Evolutionary conservation across 108 stramenopile species (phyloP).

Genomic region (Discostella stelligeroides): DNA sequence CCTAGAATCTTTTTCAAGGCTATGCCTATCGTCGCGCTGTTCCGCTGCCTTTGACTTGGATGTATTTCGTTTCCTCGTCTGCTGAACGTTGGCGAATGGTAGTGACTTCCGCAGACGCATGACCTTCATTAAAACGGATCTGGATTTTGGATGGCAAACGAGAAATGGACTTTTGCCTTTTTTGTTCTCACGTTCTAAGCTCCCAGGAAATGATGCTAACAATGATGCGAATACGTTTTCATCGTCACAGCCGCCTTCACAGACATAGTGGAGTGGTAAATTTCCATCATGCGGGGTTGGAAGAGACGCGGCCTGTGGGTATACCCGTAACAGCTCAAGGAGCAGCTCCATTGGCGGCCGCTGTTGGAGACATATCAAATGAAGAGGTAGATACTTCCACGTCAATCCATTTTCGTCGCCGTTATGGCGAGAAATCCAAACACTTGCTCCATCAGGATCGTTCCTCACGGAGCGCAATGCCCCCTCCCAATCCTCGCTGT

Average conservation of each 20-base stretch:
- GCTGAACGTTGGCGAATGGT: constrained; percentile 4
- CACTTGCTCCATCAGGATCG: constrained; percentile 38
- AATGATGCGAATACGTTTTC: constrained; percentile 35
- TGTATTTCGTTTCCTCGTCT: not conserved
- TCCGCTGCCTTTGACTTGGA: not conserved
- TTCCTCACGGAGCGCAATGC: constrained; percentile 22
- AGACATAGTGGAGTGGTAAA: constrained; percentile 53
- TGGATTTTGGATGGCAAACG: constrained; percentile 42
- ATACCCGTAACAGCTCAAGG: constrained; percentile 28
- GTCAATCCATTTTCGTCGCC: constrained; percentile 17
- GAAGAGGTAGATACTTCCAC: constrained; percentile 59
- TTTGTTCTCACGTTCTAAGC: constrained; percentile 34
- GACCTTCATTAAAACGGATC: constrained; percentile 39
- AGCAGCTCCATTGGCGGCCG: constrained; percentile 45
- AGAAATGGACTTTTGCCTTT: constrained; percentile 40
- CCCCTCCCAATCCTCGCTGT: constrained; percentile 49
- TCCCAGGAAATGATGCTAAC: constrained; percentile 34
- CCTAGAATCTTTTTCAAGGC: not conserved
- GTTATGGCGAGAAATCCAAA: constrained; percentile 49
- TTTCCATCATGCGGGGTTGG: constrained; percentile 54
- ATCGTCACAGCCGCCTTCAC: constrained; percentile 53
- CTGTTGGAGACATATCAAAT: constrained; percentile 52
- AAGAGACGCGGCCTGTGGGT: constrained; percentile 44
- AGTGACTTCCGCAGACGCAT: constrained; percentile 35
- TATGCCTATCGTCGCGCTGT: constrained; percentile 10